Conservation (phyloP, 257 asterid genomes). For the Petunia secreta region DNA sequence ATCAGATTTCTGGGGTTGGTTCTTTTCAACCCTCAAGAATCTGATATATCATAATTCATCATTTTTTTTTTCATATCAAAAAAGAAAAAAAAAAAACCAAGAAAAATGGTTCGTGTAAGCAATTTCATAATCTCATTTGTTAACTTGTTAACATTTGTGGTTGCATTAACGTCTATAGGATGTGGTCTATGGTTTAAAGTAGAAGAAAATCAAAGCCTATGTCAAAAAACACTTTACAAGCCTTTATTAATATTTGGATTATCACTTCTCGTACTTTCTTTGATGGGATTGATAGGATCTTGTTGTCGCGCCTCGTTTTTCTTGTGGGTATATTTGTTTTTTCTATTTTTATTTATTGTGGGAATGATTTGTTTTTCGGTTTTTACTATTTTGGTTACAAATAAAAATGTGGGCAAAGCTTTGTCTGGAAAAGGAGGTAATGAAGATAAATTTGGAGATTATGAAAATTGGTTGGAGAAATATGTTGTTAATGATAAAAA, state of each 20-base stretch:
- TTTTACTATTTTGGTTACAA: conserved; percentile 65
- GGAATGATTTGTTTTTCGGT: conserved; percentile 48
- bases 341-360: conserved; percentile 48
- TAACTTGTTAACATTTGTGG: conserved; percentile 46
- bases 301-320: conserved; percentile 43
- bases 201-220: conserved; percentile 36
- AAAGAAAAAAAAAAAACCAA: background rate
- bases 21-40: conserved; percentile 8
- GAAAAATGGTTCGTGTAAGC: conserved; percentile 50
- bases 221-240: conserved; percentile 48
- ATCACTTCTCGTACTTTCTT: conserved; percentile 50
- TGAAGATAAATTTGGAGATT: conserved; percentile 57
- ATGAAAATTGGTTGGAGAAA: conserved; percentile 69
- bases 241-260: conserved; percentile 58
- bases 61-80: too few species aligned
- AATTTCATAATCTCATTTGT: conserved; percentile 52
- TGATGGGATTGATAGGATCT: conserved; percentile 63
- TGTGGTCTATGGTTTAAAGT: conserved; percentile 48
- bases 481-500: conserved; percentile 53
- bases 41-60: conserved; percentile 17
- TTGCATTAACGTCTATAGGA: conserved; percentile 50
- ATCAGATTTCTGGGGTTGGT: conserved; percentile 20
- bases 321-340: conserved; percentile 57
- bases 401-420: conserved; percentile 47
- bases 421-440: conserved; percentile 52